Evolutionary conservation across 352 stramenopile genomes (phyloP).

Genomic region (Phytophthora vignae): DNA sequence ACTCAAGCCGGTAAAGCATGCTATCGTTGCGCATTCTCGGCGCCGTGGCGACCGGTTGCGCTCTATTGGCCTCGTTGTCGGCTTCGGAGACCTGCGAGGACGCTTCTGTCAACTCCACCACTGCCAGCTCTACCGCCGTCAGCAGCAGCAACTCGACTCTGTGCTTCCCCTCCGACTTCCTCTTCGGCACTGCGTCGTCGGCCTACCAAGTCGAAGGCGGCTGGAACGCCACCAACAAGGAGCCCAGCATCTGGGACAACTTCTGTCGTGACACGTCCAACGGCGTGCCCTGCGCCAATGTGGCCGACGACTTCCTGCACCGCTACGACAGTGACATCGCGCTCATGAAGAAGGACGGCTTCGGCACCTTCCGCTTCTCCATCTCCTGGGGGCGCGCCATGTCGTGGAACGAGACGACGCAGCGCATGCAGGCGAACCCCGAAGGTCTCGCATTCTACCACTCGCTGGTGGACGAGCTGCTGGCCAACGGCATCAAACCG

Average conservation of each 20-base stretch:
- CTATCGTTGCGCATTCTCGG: slow-evolving; percentile 6
- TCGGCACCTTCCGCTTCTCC: slow-evolving; percentile 92
- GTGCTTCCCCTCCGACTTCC: slow-evolving; percentile 79
- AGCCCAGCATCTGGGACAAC: slow-evolving; percentile 93
- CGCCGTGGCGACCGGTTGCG: not conserved
- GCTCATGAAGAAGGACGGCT: slow-evolving; percentile 90
- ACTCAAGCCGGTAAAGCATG: slow-evolving; percentile 9
- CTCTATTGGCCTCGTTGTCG: not conserved
- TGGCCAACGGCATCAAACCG: slow-evolving; percentile 81
- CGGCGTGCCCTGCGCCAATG: slow-evolving; percentile 82
- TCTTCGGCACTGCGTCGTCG: slow-evolving; percentile 91
- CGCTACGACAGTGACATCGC: slow-evolving; percentile 90
- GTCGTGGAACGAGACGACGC: slow-evolving; percentile 66
- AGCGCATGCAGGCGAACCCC: slow-evolving; percentile 68
- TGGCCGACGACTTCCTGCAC: slow-evolving; percentile 95
- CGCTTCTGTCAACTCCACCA: slow-evolving; percentile 3
- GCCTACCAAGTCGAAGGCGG: slow-evolving; percentile 95
- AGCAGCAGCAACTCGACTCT: slow-evolving; percentile 20
- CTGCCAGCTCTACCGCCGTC: not conserved
- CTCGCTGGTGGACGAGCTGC: slow-evolving; percentile 86
- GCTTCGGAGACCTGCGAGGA: slow-evolving; percentile 21
- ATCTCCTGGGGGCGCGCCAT: slow-evolving; percentile 92
- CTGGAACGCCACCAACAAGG: slow-evolving; percentile 81
- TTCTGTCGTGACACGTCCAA: slow-evolving; percentile 79
- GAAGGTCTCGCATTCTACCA: slow-evolving; percentile 95